These are phyloP conservation scores for Aspergillus cejpii DNA, from an alignment of 2,329 filamentous ascomycete genomes.

Conservation along the genomic window DNA sequence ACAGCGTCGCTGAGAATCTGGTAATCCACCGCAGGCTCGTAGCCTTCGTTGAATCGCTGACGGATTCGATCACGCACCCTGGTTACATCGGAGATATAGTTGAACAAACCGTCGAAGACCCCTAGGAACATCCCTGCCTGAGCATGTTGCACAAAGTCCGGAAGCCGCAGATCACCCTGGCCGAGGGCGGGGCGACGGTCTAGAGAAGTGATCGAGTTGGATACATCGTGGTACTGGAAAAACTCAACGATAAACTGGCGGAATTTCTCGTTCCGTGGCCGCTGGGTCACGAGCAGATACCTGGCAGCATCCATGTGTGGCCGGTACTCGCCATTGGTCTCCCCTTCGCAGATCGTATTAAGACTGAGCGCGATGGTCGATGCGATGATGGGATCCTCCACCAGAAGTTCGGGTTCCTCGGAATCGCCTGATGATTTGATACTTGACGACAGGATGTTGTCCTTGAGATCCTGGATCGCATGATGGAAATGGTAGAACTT, in stretches of 20 bases:
- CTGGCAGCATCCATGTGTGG: constrained; percentile 71
- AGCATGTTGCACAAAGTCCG: constrained; percentile 49
- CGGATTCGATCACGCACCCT: constrained; percentile 69
- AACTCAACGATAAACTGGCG: constrained; percentile 67
- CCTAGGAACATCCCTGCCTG: constrained; percentile 62
- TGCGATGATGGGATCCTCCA: constrained; percentile 56
- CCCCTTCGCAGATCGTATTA: constrained; percentile 56
- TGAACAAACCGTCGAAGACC: constrained; percentile 74
- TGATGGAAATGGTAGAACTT: constrained; percentile 50
- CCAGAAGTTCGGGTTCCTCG: constrained; percentile 33
- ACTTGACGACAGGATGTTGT: constrained; percentile 32
- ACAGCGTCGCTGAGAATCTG: constrained; percentile 64
- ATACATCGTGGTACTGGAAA: constrained; percentile 72
- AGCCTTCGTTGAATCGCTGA: constrained; percentile 54
- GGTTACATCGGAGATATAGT: constrained; percentile 71
- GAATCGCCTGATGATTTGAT: constrained; percentile 15
- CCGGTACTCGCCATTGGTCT: constrained; percentile 64
- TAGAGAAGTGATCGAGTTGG: constrained; percentile 52
- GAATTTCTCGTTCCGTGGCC: constrained; percentile 60
- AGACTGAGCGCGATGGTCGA: constrained; percentile 55
- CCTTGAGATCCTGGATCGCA: constrained; percentile 37
- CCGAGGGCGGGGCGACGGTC: constrained; percentile 49
- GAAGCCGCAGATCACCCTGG: constrained; percentile 49
- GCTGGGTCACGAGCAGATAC: constrained; percentile 57
- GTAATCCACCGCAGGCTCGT: constrained; percentile 67